Base-by-base conservation (phyloP, 2,329 filamentous ascomycete genomes). In the Colletotrichum abscissum region DNA sequence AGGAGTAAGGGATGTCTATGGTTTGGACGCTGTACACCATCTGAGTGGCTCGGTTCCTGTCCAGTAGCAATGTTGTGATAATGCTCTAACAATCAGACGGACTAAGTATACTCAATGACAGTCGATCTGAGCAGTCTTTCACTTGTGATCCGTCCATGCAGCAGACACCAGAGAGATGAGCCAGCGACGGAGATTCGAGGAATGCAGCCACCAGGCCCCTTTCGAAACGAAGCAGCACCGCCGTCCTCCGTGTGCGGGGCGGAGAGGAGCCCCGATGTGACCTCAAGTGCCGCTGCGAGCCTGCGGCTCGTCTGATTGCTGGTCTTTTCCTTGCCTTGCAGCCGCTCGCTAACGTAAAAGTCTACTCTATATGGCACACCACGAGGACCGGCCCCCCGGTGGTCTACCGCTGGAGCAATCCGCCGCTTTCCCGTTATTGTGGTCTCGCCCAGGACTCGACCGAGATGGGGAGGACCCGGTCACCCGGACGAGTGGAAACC, bases 301-400 rank as follows among this genome's bases (percentile, higher is more conserved):
- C 42, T 22, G 42, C 42, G 30, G 46, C 56, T 70, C 56, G 52
- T 55, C 66, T 65, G 35, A 73, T 65, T 38, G 67, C 54, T 38
- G 24, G 42, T 49, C 54, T 30, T 55, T 55, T 14, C n/a, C 70
- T 33, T 49, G 42, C 42, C 42, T 35, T 30, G 46, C 5, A 64
- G 42, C 22, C 66, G 66, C 19, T 9, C 35, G 22, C n/a, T 52
- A 28, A 38, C 19, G 42, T 11, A 22, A 38, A 55, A 11, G 26
- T n/a, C 26, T 42, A 73, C 67, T 62, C 26, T 70, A 73, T 30
- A 30, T 73, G 60, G 70, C 55, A 65, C 70, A 30, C 22, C 38
- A 19, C 19, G 58, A 46, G n/a, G 11, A 42, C 30, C 69, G 24
- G 42, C 30, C 38, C 42, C 42, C 42, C 63, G 30, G 30, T 55